A percentile compares a stretch with the other conserved stretches of the same genome.
Conservation (phyloP, 116 monocot genomes). For the Zostera marina region DNA sequence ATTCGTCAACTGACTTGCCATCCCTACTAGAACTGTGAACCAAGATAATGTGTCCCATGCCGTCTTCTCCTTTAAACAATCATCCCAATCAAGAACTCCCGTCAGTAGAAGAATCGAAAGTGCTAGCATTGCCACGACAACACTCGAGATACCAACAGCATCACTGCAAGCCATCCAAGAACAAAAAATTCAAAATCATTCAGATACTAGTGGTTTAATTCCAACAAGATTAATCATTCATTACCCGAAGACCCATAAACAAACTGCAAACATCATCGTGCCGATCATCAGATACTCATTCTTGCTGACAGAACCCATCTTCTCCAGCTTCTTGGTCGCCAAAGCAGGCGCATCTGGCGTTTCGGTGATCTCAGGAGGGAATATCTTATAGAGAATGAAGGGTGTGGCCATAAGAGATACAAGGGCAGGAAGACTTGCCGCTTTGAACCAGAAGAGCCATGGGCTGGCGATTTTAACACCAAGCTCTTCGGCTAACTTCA, state of each 20-base stretch:
- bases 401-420: slow-evolving; percentile 67
- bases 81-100: slow-evolving; percentile 90
- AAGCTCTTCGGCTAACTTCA: slow-evolving; percentile 83
- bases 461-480: slow-evolving; percentile 73
- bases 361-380: slow-evolving; percentile 70
- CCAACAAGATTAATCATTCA: not conserved
- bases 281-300: slow-evolving; percentile 86
- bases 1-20: slow-evolving; percentile 84
- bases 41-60: slow-evolving; percentile 96
- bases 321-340: slow-evolving; percentile 67
- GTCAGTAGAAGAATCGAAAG: slow-evolving; percentile 78
- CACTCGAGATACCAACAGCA: slow-evolving; percentile 62
- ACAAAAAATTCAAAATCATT: not conserved
- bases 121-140: slow-evolving; percentile 89
- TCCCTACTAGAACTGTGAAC: slow-evolving; percentile 95
- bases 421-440: slow-evolving; percentile 83
- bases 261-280: slow-evolving; percentile 88
- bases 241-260: slow-evolving; percentile 93
- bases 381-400: slow-evolving; percentile 78
- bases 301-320: slow-evolving; percentile 75
- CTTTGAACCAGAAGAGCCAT: slow-evolving; percentile 90
- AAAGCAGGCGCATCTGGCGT: slow-evolving; percentile 86
- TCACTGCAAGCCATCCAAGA: slow-evolving; percentile 28
- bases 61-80: slow-evolving; percentile 84
- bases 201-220: not conserved